Base-by-base conservation (phyloP, 2,329 filamentous ascomycete species). In the Lachnellula cervina region DNA sequence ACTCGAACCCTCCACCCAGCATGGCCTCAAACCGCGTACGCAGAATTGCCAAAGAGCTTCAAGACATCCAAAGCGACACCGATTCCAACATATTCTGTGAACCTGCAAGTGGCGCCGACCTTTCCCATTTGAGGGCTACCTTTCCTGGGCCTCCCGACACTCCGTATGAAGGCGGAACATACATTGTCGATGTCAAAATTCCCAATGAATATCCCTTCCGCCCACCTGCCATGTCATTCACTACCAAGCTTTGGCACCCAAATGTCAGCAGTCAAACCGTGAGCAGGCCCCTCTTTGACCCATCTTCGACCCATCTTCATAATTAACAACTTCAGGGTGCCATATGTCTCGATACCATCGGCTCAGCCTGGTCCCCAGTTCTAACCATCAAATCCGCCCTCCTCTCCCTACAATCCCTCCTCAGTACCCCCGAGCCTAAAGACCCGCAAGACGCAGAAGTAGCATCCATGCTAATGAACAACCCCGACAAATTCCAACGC, bases 401-500 rank as follows among this genome's bases (percentile, higher is more conserved):
- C 46, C 85, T 99, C 57, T 97, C 92, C 28, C 80, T 99, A 34
- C 92, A 96, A 71, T 93, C 92, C 63, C 84, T 99, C 17, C 88
- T 99, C 67, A 90, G 90, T 74, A 90, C 87, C 17, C 94, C 94
- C 3, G 95, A 99, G 71, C 93, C 94, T 0, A 95, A 93, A 66
- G 94, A 99, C 63, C 94, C 94, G 0, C 94, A 99, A 75, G 94
- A 99, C 68, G 92, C 92, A 40, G 90, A 97, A 71, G 94, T 97
- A 1, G 94, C 94, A 23, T 84, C 82, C 67, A 96, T 97, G 90
- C 80, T 97, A 68, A 78, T 96, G 57, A 81, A 86, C 2, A 82
- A 89, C 47, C 90, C 90, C 0, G 83, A 88, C 48, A 83, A 85
- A 55, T 97, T 97, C 67, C 84, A 89, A 53, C 80, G 84, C 61